Evolutionary conservation across 2,329 filamentous ascomycete genomes (phyloP).

Genomic region (Epichloe gansuensis): DNA sequence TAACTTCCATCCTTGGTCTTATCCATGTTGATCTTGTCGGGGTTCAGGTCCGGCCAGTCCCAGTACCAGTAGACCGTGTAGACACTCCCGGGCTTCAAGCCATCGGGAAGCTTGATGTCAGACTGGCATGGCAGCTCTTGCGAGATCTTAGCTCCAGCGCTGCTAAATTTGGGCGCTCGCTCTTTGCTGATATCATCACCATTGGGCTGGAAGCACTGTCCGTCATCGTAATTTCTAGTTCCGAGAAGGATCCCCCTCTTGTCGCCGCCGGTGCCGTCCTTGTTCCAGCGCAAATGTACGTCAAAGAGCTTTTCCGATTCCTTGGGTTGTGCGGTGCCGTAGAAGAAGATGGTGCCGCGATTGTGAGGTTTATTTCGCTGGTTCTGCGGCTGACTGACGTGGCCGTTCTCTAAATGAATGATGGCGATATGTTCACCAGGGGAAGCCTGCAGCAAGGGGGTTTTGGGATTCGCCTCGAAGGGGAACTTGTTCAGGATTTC

Average conservation of each 20-base stretch:
- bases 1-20: constrained; percentile 28
- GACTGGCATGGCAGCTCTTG: constrained; percentile 66
- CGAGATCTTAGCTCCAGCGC: constrained; percentile 39
- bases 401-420: constrained; percentile 62
- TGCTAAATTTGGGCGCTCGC: constrained; percentile 44
- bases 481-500: constrained; percentile 35
- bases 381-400: constrained; percentile 48
- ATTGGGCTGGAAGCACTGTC: constrained; percentile 76
- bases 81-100: constrained; percentile 45
- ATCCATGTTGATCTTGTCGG: constrained; percentile 26
- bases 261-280: constrained; percentile 69
- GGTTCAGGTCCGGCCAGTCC: constrained; percentile 66
- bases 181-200: constrained; percentile 39
- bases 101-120: constrained; percentile 60
- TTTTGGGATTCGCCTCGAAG: constrained; percentile 29
- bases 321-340: constrained; percentile 52
- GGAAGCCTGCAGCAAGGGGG: constrained; percentile 48
- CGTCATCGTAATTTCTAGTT: constrained; percentile 76
- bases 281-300: constrained; percentile 67
- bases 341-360: constrained; percentile 61
- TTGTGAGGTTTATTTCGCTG: constrained; percentile 48
- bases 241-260: constrained; percentile 62
- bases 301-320: constrained; percentile 38
- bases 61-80: constrained; percentile 94
- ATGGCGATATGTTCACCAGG: constrained; percentile 53